Evolutionary conservation across 176 grass and related monocot species (phyloP).

Genomic region (Oryza glumipatula): DNA sequence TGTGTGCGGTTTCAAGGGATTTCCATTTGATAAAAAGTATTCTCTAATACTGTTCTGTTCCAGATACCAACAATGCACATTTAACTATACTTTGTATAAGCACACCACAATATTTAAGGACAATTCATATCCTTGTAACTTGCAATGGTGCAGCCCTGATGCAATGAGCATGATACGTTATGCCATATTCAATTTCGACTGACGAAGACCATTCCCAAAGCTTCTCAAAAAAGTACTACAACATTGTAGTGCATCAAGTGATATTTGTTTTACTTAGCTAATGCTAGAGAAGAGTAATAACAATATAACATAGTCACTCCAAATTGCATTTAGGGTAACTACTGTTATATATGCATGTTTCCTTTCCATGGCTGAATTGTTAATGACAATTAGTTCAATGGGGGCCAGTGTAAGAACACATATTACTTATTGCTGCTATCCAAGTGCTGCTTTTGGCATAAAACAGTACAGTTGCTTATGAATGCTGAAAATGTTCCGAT

Average conservation of each 20-base stretch:
- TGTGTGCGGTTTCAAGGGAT: neutral
- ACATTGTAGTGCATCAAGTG: neutral
- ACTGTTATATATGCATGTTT: slow-evolving; percentile 6
- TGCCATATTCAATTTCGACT: neutral
- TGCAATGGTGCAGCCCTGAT: neutral
- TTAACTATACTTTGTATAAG: neutral
- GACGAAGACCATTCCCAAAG: neutral
- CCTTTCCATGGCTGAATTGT: neutral
- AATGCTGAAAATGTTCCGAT: neutral
- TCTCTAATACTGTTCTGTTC: neutral
- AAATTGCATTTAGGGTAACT: neutral
- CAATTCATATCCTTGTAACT: neutral
- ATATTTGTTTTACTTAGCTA: neutral
- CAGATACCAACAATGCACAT: neutral
- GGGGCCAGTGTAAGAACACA: neutral
- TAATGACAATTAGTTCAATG: neutral
- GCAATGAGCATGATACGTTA: neutral
- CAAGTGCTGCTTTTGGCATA: neutral
- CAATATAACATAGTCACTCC: neutral
- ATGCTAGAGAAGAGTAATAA: neutral
- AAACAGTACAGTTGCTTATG: neutral
- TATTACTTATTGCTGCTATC: neutral
- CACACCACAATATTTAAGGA: neutral
- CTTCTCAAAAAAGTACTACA: neutral
- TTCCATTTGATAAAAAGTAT: neutral